These are phyloP conservation scores for Cystobasidium pallidum DNA, from an alignment of 1,284 basidiomycete genomes.

Conservation along the genomic window DNA sequence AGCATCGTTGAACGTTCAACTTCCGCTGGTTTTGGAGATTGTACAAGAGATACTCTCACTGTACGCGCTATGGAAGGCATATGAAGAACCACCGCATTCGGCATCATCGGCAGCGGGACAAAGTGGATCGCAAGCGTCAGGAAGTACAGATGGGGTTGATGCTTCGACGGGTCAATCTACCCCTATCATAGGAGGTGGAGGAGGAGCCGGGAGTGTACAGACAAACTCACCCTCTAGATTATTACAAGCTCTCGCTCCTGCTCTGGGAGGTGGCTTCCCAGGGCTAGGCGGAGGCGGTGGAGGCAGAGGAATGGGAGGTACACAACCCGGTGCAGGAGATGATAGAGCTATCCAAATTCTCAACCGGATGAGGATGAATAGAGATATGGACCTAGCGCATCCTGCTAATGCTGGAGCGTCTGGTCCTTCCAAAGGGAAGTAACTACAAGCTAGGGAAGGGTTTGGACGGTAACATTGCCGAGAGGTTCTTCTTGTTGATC, in stretches of 20 bases:
- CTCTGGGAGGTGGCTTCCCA: conserved; percentile 5
- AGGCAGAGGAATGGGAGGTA: conserved; percentile 1
- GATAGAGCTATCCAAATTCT: conserved; percentile 42
- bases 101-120: background rate
- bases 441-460: background rate
- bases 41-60: conserved; percentile 86
- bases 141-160: background rate
- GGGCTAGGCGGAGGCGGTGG: background rate
- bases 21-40: conserved; percentile 79
- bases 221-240: conserved; percentile 1
- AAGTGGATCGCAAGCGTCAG: background rate
- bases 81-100: conserved; percentile 58
- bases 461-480: no score
- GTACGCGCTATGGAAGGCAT: conserved; percentile 84
- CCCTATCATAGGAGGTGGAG: background rate
- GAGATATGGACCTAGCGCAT: conserved; percentile 44
- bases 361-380: conserved; percentile 36
- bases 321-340: conserved; percentile 34
- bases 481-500: no score
- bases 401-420: conserved; percentile 35
- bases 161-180: background rate
- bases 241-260: background rate
- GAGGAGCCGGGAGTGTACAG: background rate
- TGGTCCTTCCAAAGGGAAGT: background rate
- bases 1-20: conserved; percentile 79